Evolutionary conservation across 176 grass and related monocot species (phyloP), one percentile per base, ranked within the genome.

Genomic region (Oryza nivara): DNA sequence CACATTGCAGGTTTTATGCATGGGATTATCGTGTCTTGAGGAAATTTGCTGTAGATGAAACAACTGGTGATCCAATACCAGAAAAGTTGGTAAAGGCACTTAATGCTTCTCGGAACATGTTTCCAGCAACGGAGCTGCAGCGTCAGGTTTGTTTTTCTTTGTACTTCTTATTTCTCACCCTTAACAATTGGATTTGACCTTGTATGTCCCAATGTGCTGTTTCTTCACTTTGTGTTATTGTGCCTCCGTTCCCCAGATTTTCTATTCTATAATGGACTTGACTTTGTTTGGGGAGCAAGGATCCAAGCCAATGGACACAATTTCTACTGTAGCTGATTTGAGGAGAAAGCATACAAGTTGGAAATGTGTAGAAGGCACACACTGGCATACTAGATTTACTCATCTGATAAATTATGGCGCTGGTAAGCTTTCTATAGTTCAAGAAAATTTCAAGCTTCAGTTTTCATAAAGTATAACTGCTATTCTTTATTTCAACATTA

Each of bases 201-300:
- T 79, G 30, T 83, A 34, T 68, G 64, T 30, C 54, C 34, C 23
- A 46, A 56, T 65, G 47, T 73, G 36, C 68, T 43, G 22, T 80
- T 66, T 25, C 67, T 41, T 82, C 68, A 83, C 7, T 63, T 74
- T 80, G 4, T 79, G 60, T 10, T 83, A 12, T 14, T 41, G 12
- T 84, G 30, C 13, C 63, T 64, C 35, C 9, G 8, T 52, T 47
- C 61, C 68, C 25, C 70, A 98, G 96, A 89, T 95, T 72, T 95
- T 98, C 38, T 98, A 98, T 88, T 98, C 96, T 84, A 86, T 95
- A 77, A 92, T 98, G 75, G 96, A 98, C 77, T 82, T 98, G 51
- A 95, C 83, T 74, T 85, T 98, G 77, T 93, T 95, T 77, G 96
- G 93, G 30, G 92, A 93, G 80, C 92, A 98, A 90, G 11, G 64